These are phyloP conservation scores for Massariosphaeria phaeospora DNA, from an alignment of 495 filamentous ascomycete species.

Conservation along the genomic window DNA sequence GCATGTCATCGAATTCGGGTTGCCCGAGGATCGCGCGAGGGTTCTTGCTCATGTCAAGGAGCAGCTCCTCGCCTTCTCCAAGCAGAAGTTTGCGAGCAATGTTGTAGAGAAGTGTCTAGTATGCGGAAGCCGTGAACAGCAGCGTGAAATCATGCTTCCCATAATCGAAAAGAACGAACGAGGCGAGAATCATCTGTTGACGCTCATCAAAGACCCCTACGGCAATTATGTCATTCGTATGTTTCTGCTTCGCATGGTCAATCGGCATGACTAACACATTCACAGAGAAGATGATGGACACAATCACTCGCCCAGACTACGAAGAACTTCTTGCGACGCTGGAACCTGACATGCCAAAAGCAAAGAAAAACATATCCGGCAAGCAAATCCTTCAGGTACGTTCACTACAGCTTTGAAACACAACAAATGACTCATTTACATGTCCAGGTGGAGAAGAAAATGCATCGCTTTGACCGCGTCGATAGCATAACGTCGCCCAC, in stretches of 20 bases:
- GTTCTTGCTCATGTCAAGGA: slow-evolving; percentile 70
- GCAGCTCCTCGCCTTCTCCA: slow-evolving; percentile 69
- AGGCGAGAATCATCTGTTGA: slow-evolving; percentile 62
- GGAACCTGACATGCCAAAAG: slow-evolving; percentile 62
- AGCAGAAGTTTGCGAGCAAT: slow-evolving; percentile 96
- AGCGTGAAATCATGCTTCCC: slow-evolving; percentile 62
- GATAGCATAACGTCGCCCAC: slow-evolving; percentile 5
- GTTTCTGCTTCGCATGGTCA: slow-evolving; percentile 33
- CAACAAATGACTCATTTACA: not conserved
- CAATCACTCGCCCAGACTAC: slow-evolving; percentile 61
- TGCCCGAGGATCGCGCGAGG: slow-evolving; percentile 64
- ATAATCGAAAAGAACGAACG: slow-evolving; percentile 58
- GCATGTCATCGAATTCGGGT: slow-evolving; percentile 82
- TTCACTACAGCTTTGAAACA: not conserved
- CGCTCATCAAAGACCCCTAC: slow-evolving; percentile 83
- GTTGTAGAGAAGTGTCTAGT: slow-evolving; percentile 94
- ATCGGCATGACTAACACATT: slow-evolving; percentile 42
- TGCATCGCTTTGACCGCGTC: slow-evolving; percentile 35
- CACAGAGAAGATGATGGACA: slow-evolving; percentile 72
- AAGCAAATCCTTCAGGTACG: slow-evolving; percentile 60
- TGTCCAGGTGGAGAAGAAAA: slow-evolving; percentile 40
- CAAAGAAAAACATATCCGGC: slow-evolving; percentile 70
- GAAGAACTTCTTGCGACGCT: slow-evolving; percentile 65
- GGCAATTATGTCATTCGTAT: slow-evolving; percentile 97
- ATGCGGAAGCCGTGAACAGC: slow-evolving; percentile 63